These are phyloP conservation scores for Amanita thiersii DNA, from an alignment of 768 basidiomycete genomes.

Conservation along the genomic window DNA sequence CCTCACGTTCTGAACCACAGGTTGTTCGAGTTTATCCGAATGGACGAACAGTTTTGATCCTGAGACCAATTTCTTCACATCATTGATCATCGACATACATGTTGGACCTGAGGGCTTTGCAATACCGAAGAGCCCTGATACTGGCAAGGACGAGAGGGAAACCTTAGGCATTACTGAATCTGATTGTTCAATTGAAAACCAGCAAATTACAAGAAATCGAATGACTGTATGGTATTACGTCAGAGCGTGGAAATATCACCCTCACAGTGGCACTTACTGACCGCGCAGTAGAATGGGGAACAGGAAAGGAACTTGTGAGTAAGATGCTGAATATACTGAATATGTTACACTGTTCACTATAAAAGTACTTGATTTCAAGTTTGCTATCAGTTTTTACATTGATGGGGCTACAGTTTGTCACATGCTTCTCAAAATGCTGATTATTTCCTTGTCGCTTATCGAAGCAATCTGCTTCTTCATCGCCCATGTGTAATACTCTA, in stretches of 20 bases:
- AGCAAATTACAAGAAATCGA: constrained; percentile 22
- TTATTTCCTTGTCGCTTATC: not conserved
- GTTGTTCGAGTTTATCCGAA: constrained; percentile 45
- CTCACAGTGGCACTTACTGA: no score
- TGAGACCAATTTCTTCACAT: constrained; percentile 71
- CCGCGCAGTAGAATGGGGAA: no score
- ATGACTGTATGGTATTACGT: no score
- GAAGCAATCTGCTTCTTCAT: not conserved
- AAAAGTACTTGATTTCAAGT: no score
- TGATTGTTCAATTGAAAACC: no score
- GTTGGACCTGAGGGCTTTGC: constrained; percentile 89
- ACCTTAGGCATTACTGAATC: constrained; percentile 82
- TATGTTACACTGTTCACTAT: no score
- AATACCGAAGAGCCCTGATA: constrained; percentile 81
- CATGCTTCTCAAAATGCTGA: not conserved
- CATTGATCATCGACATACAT: constrained; percentile 85
- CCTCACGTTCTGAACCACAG: constrained; percentile 37
- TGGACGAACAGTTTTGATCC: constrained; percentile 76
- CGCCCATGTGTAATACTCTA: no score
- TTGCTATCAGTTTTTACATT: no score
- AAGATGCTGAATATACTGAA: no score
- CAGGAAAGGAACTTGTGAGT: no score
- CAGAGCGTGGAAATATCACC: no score
- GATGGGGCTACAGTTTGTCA: no score
- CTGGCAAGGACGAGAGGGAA: constrained; percentile 41